Percentiles rank a stretch among this genome's conserved stretches.
Evolutionary conservation across 345 rosid species (phyloP).

Genomic region (Eucalyptus tenuipes): DNA sequence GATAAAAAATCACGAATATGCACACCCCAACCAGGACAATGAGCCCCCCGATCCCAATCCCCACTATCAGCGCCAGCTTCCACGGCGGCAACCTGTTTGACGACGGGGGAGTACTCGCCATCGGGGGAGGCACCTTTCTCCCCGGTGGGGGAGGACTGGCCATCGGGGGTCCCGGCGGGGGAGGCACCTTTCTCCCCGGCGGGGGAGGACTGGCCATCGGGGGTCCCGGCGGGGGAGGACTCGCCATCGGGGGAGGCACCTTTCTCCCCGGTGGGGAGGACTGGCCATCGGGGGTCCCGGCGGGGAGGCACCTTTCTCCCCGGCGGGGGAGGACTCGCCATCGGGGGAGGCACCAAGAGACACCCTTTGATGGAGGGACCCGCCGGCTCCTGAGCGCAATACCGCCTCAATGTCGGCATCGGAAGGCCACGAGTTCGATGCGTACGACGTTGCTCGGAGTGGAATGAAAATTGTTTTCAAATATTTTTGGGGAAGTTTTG

Average conservation of each 20-base stretch:
- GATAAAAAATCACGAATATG: background rate
- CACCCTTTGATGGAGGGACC: no score
- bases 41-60: slow-evolving; percentile 10
- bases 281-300: background rate
- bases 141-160: no score
- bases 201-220: no score
- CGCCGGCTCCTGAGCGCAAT: no score
- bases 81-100: slow-evolving; percentile 5
- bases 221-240: no score
- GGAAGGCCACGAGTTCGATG: background rate
- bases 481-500: background rate
- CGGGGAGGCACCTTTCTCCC: no score
- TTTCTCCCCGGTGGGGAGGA: no score
- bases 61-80: slow-evolving; percentile 5
- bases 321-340: no score
- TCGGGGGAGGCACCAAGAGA: no score
- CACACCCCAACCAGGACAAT: slow-evolving; percentile 7
- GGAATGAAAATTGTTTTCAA: background rate
- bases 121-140: background rate
- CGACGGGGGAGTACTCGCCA: background rate
- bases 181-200: no score
- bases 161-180: no score
- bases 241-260: no score
- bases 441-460: background rate
- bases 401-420: slow-evolving; percentile 1